Evolutionary conservation across 176 grass and related monocot genomes (phyloP), one percentile per base, ranked within the genome.

Genomic region (Zoysia japonica): DNA sequence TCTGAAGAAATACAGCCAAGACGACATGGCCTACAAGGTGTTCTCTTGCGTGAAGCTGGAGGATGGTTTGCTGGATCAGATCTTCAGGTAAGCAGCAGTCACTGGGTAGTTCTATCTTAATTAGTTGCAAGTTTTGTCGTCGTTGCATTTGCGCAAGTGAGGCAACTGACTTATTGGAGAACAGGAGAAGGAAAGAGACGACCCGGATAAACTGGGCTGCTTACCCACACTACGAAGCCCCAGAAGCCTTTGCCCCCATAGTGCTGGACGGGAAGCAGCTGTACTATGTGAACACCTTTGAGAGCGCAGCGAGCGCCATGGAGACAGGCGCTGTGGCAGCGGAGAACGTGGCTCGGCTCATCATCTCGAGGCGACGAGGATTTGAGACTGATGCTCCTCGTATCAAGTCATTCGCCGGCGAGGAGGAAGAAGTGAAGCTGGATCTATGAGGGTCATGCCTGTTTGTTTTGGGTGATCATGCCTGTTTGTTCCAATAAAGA

Each of bases 201-300:
- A 73, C 92, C 19, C 72, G 60, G 45, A 94, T 97, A 87, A 68
- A 97, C 78, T 97, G 94, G 94, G 80, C 94, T 43, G 91, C 94
- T 8, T 97, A 97, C 78, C 94, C 94, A 11, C 91, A 94, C 65
- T 97, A 94, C 39, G 64, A 94, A 78, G 89, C 91, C 15, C 94
- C 94, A 0, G 94, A 97, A 65, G 77, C 70, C 37, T 94, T 97
- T 74, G 89, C 89, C 13, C 94, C 91, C 9, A 90, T 97, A 65
- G 15, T 97, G 73, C 60, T 97, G 84, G 95, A 97, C 40, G 84
- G 79, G 37, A 88, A 83, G 19, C 91, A 97, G 62, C 84, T 97
- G 71, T 97, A 97, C 84, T 97, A 97, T 85, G 91, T 97, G 79
- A 97, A 97, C 57, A 91, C 74, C 40, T 94, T 97, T 12, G 94